Conservation (phyloP, 441 rosid genomes). For the Erodium moschatum region DNA sequence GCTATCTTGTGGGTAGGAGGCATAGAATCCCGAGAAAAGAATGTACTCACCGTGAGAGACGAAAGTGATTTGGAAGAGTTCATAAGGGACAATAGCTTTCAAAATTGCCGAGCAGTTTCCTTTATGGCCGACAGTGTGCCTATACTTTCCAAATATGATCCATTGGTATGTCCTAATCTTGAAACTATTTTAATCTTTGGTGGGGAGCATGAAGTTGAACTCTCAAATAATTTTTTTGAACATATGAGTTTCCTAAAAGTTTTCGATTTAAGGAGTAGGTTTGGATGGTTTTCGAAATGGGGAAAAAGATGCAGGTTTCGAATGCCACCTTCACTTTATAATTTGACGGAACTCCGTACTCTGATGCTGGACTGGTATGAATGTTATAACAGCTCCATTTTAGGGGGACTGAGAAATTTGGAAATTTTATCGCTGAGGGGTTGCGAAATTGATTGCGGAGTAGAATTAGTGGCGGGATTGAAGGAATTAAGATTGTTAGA, state of each 20-base stretch:
- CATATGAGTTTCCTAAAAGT: not conserved
- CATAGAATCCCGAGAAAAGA: not conserved
- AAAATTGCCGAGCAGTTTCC: conserved; percentile 1
- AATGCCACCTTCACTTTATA: not conserved
- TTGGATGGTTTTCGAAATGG: no score
- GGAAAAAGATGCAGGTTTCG: no score
- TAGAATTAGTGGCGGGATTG: not conserved
- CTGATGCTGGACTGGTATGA: not conserved
- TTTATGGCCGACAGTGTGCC: not conserved
- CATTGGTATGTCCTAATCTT: not conserved
- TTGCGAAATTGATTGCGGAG: not conserved
- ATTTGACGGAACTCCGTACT: not conserved
- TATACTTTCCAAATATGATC: not conserved
- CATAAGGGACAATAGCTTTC: not conserved
- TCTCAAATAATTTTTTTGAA: not conserved
- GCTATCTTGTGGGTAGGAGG: not conserved
- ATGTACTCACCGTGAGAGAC: not conserved
- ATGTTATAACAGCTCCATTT: not conserved
- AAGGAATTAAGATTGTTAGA: not conserved
- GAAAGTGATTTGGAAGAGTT: not conserved
- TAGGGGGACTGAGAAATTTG: not conserved
- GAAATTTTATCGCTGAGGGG: not conserved
- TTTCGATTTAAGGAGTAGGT: not conserved
- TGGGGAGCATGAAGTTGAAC: not conserved
- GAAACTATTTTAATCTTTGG: not conserved